A percentile compares a stretch with the other conserved stretches of the same genome.
phyloP scores from a whole-genome alignment of 257 asterid genomes.

The Eustoma russellianum region DNA sequence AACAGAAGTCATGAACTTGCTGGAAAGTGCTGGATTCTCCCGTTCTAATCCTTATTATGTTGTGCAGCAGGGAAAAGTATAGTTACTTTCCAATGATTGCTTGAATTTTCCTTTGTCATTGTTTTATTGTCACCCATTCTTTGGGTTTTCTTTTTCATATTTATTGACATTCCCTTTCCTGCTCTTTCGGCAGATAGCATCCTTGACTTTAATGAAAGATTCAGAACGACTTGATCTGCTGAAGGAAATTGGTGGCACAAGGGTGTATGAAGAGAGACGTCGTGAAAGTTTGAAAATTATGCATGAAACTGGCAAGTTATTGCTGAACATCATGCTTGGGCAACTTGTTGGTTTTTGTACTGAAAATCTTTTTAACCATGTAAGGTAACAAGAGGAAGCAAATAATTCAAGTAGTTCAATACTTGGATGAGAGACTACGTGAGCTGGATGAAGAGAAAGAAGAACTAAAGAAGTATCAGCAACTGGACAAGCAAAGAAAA shows the following conservation, averaged over 20 bases:
- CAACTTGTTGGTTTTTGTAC: constrained; percentile 7
- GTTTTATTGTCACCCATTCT: neutral
- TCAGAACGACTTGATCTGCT: constrained; percentile 91
- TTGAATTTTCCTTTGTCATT: constrained; percentile 9
- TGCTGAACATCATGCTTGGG: constrained; percentile 13
- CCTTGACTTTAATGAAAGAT: constrained; percentile 90
- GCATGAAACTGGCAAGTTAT: constrained; percentile 85
- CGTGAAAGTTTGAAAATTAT: constrained; percentile 96
- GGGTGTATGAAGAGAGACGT: constrained; percentile 98
- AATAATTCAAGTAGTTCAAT: constrained; percentile 95
- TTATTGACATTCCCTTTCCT: constrained; percentile 16
- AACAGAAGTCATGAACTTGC: constrained; percentile 96
- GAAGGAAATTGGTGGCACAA: constrained; percentile 99
- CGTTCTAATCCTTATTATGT: constrained; percentile 99
- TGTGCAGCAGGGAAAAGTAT: constrained; percentile 97
- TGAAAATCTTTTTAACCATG: constrained; percentile 18
- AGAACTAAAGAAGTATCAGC: constrained; percentile 85
- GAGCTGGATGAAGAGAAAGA: constrained; percentile 99
- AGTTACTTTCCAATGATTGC: constrained; percentile 6
- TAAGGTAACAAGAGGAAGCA: constrained; percentile 91
- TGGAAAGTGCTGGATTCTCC: constrained; percentile 99
- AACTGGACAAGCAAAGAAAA: constrained; percentile 87
- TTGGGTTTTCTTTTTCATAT: constrained; percentile 3
- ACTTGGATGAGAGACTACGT: constrained; percentile 88
- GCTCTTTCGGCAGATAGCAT: constrained; percentile 60